These are phyloP conservation scores for Solioccasus polychromus DNA, from an alignment of 768 basidiomycete genomes.

Conservation along the genomic window DNA sequence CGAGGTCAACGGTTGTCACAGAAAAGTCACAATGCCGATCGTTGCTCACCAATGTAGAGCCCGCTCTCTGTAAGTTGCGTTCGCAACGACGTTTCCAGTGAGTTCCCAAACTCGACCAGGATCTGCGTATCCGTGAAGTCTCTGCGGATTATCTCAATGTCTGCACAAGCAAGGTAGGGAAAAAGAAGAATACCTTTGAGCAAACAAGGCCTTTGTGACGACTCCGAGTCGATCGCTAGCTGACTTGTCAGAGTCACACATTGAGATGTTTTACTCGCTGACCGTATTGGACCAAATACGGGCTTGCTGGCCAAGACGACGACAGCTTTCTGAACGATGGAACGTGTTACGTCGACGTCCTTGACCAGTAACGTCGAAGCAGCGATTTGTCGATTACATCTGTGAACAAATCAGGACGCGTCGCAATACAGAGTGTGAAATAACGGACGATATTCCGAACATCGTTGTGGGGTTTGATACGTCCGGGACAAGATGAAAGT, in stretches of 20 bases:
- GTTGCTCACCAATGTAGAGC: slow-evolving; percentile 84
- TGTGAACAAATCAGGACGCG: slow-evolving; percentile 27
- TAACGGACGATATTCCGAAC: slow-evolving; percentile 89
- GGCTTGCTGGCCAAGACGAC: slow-evolving; percentile 90
- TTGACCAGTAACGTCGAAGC: slow-evolving; percentile 74
- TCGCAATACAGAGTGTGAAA: background rate
- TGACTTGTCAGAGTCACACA: slow-evolving; percentile 3
- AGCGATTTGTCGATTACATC: slow-evolving; percentile 94
- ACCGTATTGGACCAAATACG: slow-evolving; percentile 93
- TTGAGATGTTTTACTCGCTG: slow-evolving; percentile 4
- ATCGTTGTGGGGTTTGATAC: slow-evolving; percentile 73
- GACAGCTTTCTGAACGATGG: slow-evolving; percentile 96
- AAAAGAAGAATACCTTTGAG: slow-evolving; percentile 55
- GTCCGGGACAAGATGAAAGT: slow-evolving; percentile 86
- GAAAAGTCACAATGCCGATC: background rate
- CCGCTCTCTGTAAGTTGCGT: slow-evolving; percentile 88
- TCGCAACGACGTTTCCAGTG: slow-evolving; percentile 72
- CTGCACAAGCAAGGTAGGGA: background rate
- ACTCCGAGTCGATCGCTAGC: slow-evolving; percentile 88
- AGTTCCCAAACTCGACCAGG: slow-evolving; percentile 81
- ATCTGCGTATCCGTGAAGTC: slow-evolving; percentile 88
- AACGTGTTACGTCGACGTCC: slow-evolving; percentile 85
- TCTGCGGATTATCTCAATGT: slow-evolving; percentile 33
- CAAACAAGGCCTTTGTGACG: slow-evolving; percentile 88
- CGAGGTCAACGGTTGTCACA: slow-evolving; percentile 8